These are phyloP conservation scores for Eimeria maxima DNA, from an alignment of 169 alveolate species.

Conservation along the genomic window DNA sequence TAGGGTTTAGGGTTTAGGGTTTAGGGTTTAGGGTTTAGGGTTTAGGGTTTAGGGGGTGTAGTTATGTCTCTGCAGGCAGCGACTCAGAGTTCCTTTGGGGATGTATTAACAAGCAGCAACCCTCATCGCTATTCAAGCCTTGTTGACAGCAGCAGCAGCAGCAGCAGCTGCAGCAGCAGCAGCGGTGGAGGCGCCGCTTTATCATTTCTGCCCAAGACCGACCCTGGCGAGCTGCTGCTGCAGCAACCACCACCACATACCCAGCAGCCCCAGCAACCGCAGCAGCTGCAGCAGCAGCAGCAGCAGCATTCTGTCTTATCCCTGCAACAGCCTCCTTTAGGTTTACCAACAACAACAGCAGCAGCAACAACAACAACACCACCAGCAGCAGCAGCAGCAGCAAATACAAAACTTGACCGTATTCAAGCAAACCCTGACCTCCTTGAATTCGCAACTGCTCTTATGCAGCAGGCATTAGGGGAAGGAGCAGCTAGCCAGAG, in stretches of 20 bases:
- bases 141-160: background rate
- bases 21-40: too few species aligned
- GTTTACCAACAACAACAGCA: background rate
- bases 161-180: constrained; percentile 9
- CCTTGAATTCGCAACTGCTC: constrained; percentile 2
- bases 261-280: background rate
- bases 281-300: background rate
- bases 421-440: background rate
- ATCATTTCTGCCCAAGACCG: background rate
- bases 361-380: background rate
- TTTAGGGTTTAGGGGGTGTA: too few species aligned
- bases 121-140: background rate
- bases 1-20: too few species aligned
- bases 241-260: background rate
- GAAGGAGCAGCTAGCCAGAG: too few species aligned
- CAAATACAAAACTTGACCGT: too few species aligned
- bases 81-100: constrained; percentile 17
- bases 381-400: background rate
- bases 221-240: background rate
- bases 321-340: too few species aligned
- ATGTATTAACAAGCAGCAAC: background rate
- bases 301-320: background rate
- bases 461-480: constrained; percentile 26
- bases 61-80: background rate
- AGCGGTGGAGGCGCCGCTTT: background rate